Evolutionary conservation across 176 grass and related monocot genomes (phyloP).

Genomic region (Eremochloa ophiuroides): DNA sequence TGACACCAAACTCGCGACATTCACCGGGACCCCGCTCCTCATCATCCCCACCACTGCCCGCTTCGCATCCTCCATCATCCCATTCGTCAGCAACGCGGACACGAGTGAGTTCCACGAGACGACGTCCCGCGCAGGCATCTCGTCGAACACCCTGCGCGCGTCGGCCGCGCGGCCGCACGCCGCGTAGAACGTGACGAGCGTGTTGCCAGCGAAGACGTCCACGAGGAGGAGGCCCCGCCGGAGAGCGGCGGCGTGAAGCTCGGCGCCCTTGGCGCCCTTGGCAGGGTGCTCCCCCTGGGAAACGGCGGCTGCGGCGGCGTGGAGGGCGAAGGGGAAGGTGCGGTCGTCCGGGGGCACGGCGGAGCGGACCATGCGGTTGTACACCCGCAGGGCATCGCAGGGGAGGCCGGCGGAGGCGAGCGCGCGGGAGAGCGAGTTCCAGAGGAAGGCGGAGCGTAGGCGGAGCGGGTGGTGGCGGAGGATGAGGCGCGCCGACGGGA

Average conservation of each 20-base stretch:
- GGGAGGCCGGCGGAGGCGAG: constrained; percentile 40
- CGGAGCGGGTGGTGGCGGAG: constrained; percentile 42
- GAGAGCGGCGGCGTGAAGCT: constrained; percentile 61
- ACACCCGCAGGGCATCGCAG: constrained; percentile 31
- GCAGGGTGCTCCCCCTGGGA: neutral
- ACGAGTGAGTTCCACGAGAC: constrained; percentile 80
- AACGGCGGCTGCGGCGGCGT: constrained; percentile 33
- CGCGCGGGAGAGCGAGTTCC: constrained; percentile 83
- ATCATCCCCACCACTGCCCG: constrained; percentile 28
- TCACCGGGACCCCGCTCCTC: constrained; percentile 36
- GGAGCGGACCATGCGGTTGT: constrained; percentile 52
- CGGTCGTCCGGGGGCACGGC: constrained; percentile 53
- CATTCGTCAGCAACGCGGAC: constrained; percentile 40
- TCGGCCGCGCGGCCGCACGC: constrained; percentile 4
- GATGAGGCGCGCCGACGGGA: constrained; percentile 42
- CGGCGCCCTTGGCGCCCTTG: constrained; percentile 67
- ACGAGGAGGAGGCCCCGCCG: constrained; percentile 39
- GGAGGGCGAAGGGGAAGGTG: constrained; percentile 70
- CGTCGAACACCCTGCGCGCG: constrained; percentile 55
- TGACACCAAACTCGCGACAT: constrained; percentile 58
- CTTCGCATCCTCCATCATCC: constrained; percentile 33
- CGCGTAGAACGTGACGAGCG: constrained; percentile 60
- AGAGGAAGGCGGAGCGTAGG: constrained; percentile 52
- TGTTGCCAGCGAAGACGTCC: constrained; percentile 68
- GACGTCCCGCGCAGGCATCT: constrained; percentile 56